phyloP scores from a whole-genome alignment of 352 stramenopile genomes.

The Pythium volutum region DNA sequence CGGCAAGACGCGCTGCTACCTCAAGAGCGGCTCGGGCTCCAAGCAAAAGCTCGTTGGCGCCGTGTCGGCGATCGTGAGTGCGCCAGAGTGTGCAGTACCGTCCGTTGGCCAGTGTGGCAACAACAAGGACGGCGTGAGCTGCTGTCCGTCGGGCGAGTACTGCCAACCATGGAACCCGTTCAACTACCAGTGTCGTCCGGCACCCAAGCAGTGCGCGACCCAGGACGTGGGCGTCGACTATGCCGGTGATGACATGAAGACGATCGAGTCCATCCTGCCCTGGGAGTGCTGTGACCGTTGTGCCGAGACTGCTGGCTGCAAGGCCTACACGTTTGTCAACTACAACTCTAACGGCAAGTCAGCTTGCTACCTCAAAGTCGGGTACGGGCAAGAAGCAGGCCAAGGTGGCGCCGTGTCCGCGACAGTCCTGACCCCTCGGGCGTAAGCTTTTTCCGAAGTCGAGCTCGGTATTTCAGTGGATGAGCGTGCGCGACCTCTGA shows the following conservation, averaged over 20 bases:
- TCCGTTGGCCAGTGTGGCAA: slow-evolving; percentile 15
- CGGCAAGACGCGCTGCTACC: slow-evolving; percentile 9
- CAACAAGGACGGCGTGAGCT: slow-evolving; percentile 21
- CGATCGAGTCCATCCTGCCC: slow-evolving; percentile 32
- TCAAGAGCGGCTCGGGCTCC: too few relatives aligned
- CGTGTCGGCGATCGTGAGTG: too few relatives aligned
- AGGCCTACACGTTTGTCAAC: slow-evolving; percentile 54
- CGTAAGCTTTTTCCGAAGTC: slow-evolving; percentile 27
- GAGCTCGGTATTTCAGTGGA: neutral
- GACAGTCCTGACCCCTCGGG: slow-evolving; percentile 42
- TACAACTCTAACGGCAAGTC: too few relatives aligned
- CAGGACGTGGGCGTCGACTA: slow-evolving; percentile 35
- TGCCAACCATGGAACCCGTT: slow-evolving; percentile 47
- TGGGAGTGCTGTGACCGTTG: slow-evolving; percentile 49
- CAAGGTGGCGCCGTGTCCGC: too few relatives aligned
- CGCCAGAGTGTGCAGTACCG: neutral
- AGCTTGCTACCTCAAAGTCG: too few relatives aligned
- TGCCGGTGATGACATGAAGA: slow-evolving; percentile 44
- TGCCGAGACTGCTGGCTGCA: slow-evolving; percentile 35
- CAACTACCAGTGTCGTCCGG: slow-evolving; percentile 41
- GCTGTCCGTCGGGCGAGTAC: slow-evolving; percentile 40
- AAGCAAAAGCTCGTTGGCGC: neutral
- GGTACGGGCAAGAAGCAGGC: slow-evolving; percentile 8
- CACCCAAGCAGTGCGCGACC: slow-evolving; percentile 29
- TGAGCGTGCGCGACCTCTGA: neutral